Evolutionary conservation across 768 basidiomycete species (phyloP).

Genomic region (Paxillus ammoniavirescens): DNA sequence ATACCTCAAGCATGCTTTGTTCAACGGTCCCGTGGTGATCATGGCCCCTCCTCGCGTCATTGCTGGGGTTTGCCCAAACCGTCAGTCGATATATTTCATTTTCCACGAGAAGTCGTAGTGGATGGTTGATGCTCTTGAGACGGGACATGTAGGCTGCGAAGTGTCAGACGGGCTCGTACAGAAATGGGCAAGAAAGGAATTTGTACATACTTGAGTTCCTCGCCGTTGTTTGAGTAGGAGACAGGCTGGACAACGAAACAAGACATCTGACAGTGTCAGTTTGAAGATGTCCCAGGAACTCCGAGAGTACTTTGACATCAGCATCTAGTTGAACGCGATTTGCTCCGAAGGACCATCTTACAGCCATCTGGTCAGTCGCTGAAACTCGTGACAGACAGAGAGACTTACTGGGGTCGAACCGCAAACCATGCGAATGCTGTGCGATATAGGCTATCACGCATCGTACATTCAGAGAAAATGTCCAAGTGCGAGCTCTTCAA

Average conservation of each 20-base stretch:
- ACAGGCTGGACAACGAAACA: constrained; percentile 58
- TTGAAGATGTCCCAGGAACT: constrained; percentile 78
- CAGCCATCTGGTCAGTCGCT: not conserved
- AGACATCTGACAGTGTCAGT: constrained; percentile 66
- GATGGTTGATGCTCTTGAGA: constrained; percentile 66
- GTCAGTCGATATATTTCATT: constrained; percentile 84
- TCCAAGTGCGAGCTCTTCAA: constrained; percentile 87
- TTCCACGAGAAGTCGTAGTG: constrained; percentile 83
- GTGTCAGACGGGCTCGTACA: constrained; percentile 6
- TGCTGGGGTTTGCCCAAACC: constrained; percentile 89
- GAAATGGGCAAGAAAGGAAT: not conserved
- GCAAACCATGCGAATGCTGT: constrained; percentile 92
- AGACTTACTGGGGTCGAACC: constrained; percentile 83
- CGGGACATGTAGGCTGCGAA: constrained; percentile 52
- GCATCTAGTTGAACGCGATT: constrained; percentile 87
- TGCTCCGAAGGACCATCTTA: constrained; percentile 95
- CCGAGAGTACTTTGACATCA: constrained; percentile 83
- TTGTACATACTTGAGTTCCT: constrained; percentile 41
- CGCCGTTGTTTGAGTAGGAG: constrained; percentile 45
- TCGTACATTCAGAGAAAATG: constrained; percentile 68
- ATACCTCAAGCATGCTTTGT: constrained; percentile 62
- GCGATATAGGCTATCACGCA: constrained; percentile 74
- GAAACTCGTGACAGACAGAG: not conserved
- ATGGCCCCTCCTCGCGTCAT: constrained; percentile 65
- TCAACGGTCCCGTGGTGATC: constrained; percentile 60